Percentiles rank a stretch among this genome's conserved stretches.
phyloP scores from a whole-genome alignment of 768 basidiomycete genomes.

The Holtermannia corniformis region DNA sequence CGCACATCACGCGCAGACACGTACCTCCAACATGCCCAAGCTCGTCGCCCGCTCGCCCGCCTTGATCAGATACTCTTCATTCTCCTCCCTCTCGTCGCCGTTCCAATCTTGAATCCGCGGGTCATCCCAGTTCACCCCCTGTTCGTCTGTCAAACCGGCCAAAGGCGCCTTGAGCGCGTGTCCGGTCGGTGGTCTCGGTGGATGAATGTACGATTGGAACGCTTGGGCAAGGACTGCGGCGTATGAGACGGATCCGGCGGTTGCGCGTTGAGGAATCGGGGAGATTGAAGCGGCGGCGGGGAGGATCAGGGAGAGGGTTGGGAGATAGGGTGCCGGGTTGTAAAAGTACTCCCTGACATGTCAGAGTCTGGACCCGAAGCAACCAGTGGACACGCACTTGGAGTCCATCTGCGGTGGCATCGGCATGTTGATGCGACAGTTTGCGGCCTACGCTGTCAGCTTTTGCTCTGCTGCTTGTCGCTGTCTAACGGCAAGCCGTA shows the following conservation, averaged over 20 bases:
- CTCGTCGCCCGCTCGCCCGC: conserved; percentile 14
- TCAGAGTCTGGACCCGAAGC: conserved; percentile 9
- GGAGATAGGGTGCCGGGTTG: conserved; percentile 28
- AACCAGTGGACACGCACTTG: conserved; percentile 9
- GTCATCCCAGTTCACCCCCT: conserved; percentile 30
- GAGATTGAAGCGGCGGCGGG: conserved; percentile 1
- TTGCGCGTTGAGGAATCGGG: not conserved
- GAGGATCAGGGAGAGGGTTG: conserved; percentile 12
- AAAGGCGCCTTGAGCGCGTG: conserved; percentile 20
- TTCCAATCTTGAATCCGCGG: conserved; percentile 27
- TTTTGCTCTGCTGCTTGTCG: too few relatives aligned
- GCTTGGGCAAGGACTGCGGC: conserved; percentile 9
- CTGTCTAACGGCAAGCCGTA: too few relatives aligned
- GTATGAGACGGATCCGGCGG: not conserved
- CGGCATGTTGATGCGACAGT: conserved; percentile 24
- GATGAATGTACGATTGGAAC: conserved; percentile 20
- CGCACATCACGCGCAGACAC: too few relatives aligned
- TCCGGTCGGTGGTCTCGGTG: conserved; percentile 2
- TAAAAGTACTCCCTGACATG: conserved; percentile 23
- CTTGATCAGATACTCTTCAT: conserved; percentile 20
- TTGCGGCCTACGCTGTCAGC: conserved; percentile 10
- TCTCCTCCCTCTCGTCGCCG: conserved; percentile 22
- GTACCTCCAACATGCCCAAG: conserved; percentile 20
- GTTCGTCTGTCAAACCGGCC: conserved; percentile 6
- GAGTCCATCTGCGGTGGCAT: conserved; percentile 16